A percentile compares a stretch with the other conserved stretches of the same genome.
Conservation (phyloP, 306 rosid genomes). For the Castanopsis chinensis region DNA sequence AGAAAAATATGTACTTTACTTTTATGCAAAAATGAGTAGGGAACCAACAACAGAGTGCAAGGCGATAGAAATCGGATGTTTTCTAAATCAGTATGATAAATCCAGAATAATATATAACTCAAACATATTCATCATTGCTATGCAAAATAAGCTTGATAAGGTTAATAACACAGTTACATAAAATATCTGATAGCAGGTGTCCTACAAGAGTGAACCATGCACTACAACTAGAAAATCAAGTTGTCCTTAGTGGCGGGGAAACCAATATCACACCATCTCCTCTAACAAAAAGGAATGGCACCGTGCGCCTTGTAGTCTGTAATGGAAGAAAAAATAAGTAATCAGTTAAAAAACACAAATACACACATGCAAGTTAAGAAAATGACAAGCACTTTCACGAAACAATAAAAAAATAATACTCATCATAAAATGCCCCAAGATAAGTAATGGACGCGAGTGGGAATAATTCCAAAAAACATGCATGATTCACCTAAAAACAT, state of each 20-base stretch:
- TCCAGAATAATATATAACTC: neutral
- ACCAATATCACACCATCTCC: slow-evolving; percentile 99
- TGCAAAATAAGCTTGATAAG: neutral
- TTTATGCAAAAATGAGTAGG: neutral
- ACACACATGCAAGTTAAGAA: neutral
- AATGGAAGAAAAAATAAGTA: slow-evolving; percentile 10
- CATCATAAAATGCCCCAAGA: no score
- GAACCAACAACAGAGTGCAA: neutral
- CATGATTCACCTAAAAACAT: no score
- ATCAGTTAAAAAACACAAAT: neutral
- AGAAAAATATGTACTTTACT: neutral
- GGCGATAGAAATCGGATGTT: neutral
- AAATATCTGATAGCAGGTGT: neutral
- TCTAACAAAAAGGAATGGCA: slow-evolving; percentile 96
- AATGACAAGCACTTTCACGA: no score
- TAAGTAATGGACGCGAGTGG: no score
- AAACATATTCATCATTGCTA: neutral
- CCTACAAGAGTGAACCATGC: neutral
- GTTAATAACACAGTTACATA: neutral
- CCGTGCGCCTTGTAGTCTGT: slow-evolving; percentile 86
- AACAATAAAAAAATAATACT: no score
- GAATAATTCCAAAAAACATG: no score
- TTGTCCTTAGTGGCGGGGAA: slow-evolving; percentile 95
- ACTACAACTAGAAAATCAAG: slow-evolving; percentile 29
- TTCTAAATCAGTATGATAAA: neutral